Percentiles rank a stretch among this genome's conserved stretches.
Conservation (phyloP, 257 asterid species). For the Penstemon davidsonii region DNA sequence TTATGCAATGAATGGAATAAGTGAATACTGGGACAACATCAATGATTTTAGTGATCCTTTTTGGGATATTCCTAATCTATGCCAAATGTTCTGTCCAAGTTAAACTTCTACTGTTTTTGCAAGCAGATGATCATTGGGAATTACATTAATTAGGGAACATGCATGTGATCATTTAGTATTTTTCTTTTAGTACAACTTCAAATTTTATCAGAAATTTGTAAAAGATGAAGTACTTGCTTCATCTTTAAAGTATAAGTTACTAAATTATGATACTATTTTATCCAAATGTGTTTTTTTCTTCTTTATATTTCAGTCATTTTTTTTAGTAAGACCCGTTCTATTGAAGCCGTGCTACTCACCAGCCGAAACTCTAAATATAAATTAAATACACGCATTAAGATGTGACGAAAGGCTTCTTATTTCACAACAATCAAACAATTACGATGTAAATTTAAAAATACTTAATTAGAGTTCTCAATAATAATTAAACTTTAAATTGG, state of each 20-base stretch:
- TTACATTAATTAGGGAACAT: slow-evolving; percentile 16
- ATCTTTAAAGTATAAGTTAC: slow-evolving; percentile 20
- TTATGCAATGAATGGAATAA: slow-evolving; percentile 65
- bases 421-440: too few species aligned
- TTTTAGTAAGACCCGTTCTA: too few species aligned
- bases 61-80: slow-evolving; percentile 65
- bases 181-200: slow-evolving; percentile 16
- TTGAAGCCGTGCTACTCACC: too few species aligned
- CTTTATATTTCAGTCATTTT: too few species aligned
- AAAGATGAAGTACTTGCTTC: slow-evolving; percentile 16
- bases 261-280: slow-evolving; percentile 1
- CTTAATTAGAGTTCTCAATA: too few species aligned
- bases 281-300: not conserved
- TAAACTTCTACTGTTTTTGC: slow-evolving; percentile 18
- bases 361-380: too few species aligned
- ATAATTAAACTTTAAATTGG: too few species aligned
- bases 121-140: slow-evolving; percentile 13
- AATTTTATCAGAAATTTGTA: slow-evolving; percentile 17
- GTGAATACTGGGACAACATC: slow-evolving; percentile 60
- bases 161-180: slow-evolving; percentile 6
- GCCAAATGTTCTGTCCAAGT: slow-evolving; percentile 68
- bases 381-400: too few species aligned
- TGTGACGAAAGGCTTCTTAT: too few species aligned
- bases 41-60: slow-evolving; percentile 49
- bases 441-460: too few species aligned